Evolutionary conservation across 768 basidiomycete genomes (phyloP).

Genomic region (Kwoniella botswanensis): DNA sequence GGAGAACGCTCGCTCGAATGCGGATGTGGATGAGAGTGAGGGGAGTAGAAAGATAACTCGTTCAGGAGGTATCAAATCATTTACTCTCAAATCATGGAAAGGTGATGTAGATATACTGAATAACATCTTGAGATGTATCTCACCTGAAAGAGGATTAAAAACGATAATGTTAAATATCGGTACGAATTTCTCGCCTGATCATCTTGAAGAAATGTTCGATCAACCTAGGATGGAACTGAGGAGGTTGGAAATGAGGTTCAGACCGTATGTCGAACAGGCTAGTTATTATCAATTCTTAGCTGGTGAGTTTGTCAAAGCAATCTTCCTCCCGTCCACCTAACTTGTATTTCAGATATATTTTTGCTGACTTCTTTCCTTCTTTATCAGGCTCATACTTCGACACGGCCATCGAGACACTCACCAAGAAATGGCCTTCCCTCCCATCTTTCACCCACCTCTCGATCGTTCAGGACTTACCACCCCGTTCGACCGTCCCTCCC

Average conservation of each 20-base stretch:
- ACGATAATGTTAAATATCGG: slow-evolving; percentile 71
- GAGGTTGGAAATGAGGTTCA: slow-evolving; percentile 72
- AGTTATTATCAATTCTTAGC: slow-evolving; percentile 83
- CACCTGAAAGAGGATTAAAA: slow-evolving; percentile 59
- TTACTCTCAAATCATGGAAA: slow-evolving; percentile 64
- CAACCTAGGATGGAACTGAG: slow-evolving; percentile 63
- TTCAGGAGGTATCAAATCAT: slow-evolving; percentile 2
- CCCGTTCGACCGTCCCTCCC: slow-evolving; percentile 44
- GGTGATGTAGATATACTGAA: slow-evolving; percentile 76
- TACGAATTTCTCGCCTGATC: slow-evolving; percentile 79
- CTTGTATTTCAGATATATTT: neutral
- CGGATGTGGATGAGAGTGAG: neutral
- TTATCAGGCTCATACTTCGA: slow-evolving; percentile 81
- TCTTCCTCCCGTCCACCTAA: neutral
- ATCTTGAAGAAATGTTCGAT: slow-evolving; percentile 72
- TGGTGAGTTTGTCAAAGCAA: slow-evolving; percentile 57
- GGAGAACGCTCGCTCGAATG: neutral
- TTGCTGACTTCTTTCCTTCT: neutral
- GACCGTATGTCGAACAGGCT: slow-evolving; percentile 77
- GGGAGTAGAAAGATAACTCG: neutral
- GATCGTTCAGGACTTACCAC: slow-evolving; percentile 60
- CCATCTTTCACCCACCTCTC: slow-evolving; percentile 55
- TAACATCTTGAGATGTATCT: slow-evolving; percentile 69
- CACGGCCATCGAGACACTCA: slow-evolving; percentile 67
- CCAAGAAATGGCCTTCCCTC: slow-evolving; percentile 65